These are phyloP conservation scores for Fusarium euwallaceae DNA, from an alignment of 2,329 filamentous ascomycete genomes.

Conservation along the genomic window DNA sequence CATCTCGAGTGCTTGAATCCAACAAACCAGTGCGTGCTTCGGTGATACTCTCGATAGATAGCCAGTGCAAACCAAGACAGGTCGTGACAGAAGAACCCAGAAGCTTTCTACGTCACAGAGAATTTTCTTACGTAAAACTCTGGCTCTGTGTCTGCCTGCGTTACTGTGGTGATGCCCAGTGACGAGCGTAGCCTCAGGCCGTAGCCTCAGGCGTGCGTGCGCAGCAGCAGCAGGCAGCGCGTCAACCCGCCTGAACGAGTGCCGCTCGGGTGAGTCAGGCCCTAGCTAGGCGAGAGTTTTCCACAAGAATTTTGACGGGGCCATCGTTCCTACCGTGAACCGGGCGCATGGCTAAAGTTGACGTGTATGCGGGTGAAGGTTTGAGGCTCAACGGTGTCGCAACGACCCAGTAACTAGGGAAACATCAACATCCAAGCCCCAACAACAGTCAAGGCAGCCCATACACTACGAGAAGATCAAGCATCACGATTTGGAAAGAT, in stretches of 20 bases:
- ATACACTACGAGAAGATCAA: not conserved
- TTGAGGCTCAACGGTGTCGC: not conserved
- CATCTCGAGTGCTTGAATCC: not conserved
- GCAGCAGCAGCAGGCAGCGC: not conserved
- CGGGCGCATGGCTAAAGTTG: not conserved
- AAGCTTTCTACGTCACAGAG: not conserved
- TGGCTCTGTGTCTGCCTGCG: not conserved
- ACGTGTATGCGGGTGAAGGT: not conserved
- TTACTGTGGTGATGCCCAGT: not conserved
- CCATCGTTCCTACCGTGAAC: not conserved
- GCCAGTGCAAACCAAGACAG: not conserved
- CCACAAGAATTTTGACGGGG: not conserved
- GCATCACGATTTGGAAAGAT: not conserved
- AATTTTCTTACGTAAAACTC: not conserved
- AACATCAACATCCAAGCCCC: not conserved
- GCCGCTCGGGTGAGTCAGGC: not conserved
- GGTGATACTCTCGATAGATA: not conserved
- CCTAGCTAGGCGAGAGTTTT: not conserved
- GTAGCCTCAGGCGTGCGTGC: too few relatives aligned
- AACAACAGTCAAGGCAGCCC: not conserved
- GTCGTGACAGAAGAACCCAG: too few relatives aligned
- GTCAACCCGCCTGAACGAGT: not conserved
- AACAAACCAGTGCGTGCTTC: not conserved
- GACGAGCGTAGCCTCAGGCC: not conserved
- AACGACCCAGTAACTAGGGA: not conserved